Percentiles rank a stretch among this genome's conserved stretches.
phyloP scores from a whole-genome alignment of 1,284 basidiomycete species.

The Waitea zeae region DNA sequence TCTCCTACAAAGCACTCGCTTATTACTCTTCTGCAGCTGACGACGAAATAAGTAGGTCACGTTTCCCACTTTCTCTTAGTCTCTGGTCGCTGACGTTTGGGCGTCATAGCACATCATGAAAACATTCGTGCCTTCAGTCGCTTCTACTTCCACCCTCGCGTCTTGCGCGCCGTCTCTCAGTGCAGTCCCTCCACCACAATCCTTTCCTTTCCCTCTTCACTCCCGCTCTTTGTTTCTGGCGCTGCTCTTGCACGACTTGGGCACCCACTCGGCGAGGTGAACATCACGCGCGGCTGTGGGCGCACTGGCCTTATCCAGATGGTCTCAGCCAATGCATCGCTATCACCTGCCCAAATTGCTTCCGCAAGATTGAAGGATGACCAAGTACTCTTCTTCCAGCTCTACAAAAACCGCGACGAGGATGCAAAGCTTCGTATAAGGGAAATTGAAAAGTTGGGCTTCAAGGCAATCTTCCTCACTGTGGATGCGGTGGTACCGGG shows the following conservation, averaged over 20 bases:
- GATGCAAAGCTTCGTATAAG: constrained; percentile 53
- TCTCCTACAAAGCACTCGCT: constrained; percentile 58
- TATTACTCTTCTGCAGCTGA: constrained; percentile 78
- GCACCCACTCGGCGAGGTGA: constrained; percentile 74
- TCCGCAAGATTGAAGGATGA: constrained; percentile 22
- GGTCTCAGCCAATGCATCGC: constrained; percentile 77
- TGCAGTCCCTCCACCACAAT: constrained; percentile 67
- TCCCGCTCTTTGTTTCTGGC: constrained; percentile 76
- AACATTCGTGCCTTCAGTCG: constrained; percentile 63
- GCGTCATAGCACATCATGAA: constrained; percentile 34
- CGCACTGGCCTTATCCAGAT: constrained; percentile 69
- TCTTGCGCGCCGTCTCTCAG: constrained; percentile 52
- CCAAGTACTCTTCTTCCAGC: constrained; percentile 70
- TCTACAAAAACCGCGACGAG: constrained; percentile 76
- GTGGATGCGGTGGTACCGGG: constrained; percentile 81
- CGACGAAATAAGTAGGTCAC: constrained; percentile 55
- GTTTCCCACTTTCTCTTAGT: not conserved
- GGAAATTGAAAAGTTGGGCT: constrained; percentile 56
- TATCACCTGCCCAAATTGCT: constrained; percentile 60
- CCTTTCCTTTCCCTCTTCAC: constrained; percentile 53
- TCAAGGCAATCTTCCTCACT: constrained; percentile 80
- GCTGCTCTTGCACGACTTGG: constrained; percentile 84
- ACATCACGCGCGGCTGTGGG: constrained; percentile 66
- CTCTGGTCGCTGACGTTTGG: not conserved
- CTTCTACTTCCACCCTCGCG: constrained; percentile 70